Conservation (phyloP, 2,329 filamentous ascomycete genomes). For the Phyllosticta citribraziliensis region DNA sequence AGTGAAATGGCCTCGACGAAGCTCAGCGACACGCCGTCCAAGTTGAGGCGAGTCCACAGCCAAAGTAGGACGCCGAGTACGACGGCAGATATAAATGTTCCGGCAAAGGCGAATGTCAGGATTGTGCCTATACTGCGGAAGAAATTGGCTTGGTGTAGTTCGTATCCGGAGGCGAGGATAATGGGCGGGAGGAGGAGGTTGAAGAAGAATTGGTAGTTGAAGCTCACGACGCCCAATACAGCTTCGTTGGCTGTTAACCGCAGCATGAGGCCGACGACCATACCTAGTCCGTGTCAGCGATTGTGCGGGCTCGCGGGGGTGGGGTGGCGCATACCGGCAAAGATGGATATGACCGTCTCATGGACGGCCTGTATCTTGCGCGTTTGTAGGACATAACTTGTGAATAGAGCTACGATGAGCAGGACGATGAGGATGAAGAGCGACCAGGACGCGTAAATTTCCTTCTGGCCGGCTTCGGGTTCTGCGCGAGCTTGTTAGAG, state of each 20-base stretch:
- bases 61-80: slow-evolving; percentile 83
- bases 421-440: slow-evolving; percentile 94
- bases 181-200: slow-evolving; percentile 97
- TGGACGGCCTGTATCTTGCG: slow-evolving; percentile 96
- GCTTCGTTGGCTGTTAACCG: slow-evolving; percentile 71
- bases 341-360: slow-evolving; percentile 96
- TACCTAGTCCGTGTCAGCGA: slow-evolving; percentile 48
- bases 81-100: slow-evolving; percentile 94
- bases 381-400: slow-evolving; percentile 92
- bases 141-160: slow-evolving; percentile 97
- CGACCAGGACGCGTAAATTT: slow-evolving; percentile 92
- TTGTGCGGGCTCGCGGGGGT: slow-evolving; percentile 1
- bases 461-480: slow-evolving; percentile 78
- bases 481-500: slow-evolving; percentile 39
- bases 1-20: slow-evolving; percentile 97
- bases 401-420: slow-evolving; percentile 89
- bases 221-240: slow-evolving; percentile 84
- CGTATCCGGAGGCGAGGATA: slow-evolving; percentile 93
- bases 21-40: slow-evolving; percentile 74
- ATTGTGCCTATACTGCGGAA: slow-evolving; percentile 98
- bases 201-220: slow-evolving; percentile 99
- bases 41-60: slow-evolving; percentile 76
- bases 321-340: slow-evolving; percentile 55
- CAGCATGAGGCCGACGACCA: slow-evolving; percentile 87
- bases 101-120: slow-evolving; percentile 92